These are phyloP conservation scores for Zygoascus meyerae DNA, from an alignment of 1,139 yeast species.

Conservation along the genomic window DNA sequence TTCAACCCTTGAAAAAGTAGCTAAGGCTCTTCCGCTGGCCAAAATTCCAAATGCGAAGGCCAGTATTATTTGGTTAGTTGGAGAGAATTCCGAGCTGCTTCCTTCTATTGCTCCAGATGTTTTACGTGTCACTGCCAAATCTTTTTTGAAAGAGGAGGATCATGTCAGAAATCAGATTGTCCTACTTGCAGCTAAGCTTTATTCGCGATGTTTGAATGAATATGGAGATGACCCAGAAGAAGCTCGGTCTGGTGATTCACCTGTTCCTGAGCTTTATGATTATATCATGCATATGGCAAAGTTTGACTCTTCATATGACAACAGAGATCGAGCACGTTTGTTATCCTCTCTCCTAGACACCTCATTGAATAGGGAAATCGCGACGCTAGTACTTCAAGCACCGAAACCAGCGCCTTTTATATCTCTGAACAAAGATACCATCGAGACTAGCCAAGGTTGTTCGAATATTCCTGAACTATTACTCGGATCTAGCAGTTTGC, in stretches of 20 bases:
- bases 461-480: conserved; percentile 13
- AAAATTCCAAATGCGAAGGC: conserved; percentile 52
- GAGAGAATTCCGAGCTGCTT: conserved; percentile 57
- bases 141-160: conserved; percentile 52
- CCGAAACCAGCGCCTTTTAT: conserved; percentile 55
- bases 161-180: conserved; percentile 66
- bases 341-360: conserved; percentile 46
- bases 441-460: conserved; percentile 1
- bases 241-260: conserved; percentile 25
- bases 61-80: conserved; percentile 84
- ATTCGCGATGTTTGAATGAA: conserved; percentile 44
- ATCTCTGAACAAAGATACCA: conserved; percentile 19
- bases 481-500: conserved; percentile 33
- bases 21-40: conserved; percentile 25
- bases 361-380: conserved; percentile 43
- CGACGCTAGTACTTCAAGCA: conserved; percentile 72
- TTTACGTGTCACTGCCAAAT: conserved; percentile 51
- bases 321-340: conserved; percentile 81
- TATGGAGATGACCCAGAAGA: conserved; percentile 24
- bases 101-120: conserved; percentile 73
- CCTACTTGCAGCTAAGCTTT: conserved; percentile 67
- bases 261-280: conserved; percentile 52
- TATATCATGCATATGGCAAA: conserved; percentile 60
- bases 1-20: conserved; percentile 39
- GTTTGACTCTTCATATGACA: conserved; percentile 71